These are phyloP conservation scores for Juglanconis oblonga DNA, from an alignment of 2,329 filamentous ascomycete species.

Conservation along the genomic window DNA sequence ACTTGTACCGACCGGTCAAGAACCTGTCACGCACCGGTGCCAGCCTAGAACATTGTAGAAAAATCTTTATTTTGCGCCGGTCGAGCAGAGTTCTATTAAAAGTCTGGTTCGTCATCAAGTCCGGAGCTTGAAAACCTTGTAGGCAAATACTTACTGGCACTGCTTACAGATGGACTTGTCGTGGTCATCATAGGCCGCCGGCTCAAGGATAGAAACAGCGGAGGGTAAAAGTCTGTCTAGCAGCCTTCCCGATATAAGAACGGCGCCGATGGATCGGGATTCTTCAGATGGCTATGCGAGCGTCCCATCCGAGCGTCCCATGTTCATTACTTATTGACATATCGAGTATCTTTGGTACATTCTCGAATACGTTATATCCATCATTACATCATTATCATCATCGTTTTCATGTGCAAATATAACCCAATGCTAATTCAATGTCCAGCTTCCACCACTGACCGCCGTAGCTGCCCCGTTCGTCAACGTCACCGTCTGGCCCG, in stretches of 20 bases:
- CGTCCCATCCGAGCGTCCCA: neutral
- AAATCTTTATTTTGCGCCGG: neutral
- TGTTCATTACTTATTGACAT: neutral
- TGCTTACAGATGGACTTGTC: neutral
- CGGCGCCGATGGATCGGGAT: neutral
- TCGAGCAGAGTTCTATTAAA: neutral
- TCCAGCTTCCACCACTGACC: slow-evolving; percentile 15
- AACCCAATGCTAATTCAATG: neutral
- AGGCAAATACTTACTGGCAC: neutral
- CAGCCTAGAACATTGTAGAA: neutral
- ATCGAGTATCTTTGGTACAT: neutral
- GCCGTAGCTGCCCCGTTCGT: slow-evolving; percentile 6
- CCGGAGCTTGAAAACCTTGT: neutral
- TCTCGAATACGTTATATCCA: no score
- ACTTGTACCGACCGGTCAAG: neutral
- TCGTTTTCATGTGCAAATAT: neutral
- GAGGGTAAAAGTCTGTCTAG: neutral
- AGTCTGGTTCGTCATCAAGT: neutral
- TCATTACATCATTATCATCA: neutral
- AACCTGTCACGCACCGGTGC: neutral
- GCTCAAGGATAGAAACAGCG: neutral
- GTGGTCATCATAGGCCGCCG: neutral
- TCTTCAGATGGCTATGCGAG: neutral
- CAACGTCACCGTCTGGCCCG: slow-evolving; percentile 5
- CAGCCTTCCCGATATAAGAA: neutral